phyloP scores from a whole-genome alignment of 805 yeast species.

The Suhomyces sp. region DNA sequence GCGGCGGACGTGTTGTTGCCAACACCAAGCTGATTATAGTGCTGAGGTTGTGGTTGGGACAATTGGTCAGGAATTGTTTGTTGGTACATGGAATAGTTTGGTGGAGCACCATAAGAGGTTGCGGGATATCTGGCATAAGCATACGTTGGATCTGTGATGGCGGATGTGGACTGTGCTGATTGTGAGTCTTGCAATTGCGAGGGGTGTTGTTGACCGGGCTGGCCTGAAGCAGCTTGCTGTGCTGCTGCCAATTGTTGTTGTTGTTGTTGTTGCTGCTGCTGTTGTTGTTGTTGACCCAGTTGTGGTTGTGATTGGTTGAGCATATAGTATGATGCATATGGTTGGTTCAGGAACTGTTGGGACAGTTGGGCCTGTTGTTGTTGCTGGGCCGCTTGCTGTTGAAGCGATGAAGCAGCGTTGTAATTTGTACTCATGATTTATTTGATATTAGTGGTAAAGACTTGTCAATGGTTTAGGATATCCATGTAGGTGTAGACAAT shows the following conservation, averaged over 20 bases:
- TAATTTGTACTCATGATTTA: slow-evolving; percentile 6
- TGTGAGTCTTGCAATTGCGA: slow-evolving; percentile 11
- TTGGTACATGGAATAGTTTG: slow-evolving; percentile 21
- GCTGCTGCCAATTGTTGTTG: slow-evolving; percentile 3
- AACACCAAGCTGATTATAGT: slow-evolving; percentile 17
- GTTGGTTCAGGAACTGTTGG: slow-evolving; percentile 9
- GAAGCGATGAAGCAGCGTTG: slow-evolving; percentile 5
- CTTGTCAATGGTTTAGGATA: no score
- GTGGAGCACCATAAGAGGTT: slow-evolving; percentile 25
- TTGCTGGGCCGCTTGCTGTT: slow-evolving; percentile 4
- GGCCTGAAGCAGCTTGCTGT: slow-evolving; percentile 10
- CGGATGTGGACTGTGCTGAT: slow-evolving; percentile 12
- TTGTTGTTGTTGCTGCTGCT: slow-evolving; percentile 12
- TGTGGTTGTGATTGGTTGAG: slow-evolving; percentile 9
- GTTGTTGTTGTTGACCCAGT: no score
- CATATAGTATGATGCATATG: slow-evolving; percentile 14
- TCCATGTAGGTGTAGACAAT: no score
- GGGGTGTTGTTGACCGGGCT: slow-evolving; percentile 12
- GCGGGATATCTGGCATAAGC: slow-evolving; percentile 25
- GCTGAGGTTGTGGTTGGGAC: slow-evolving; percentile 27
- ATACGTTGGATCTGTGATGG: slow-evolving; percentile 9
- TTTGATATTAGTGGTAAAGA: no score
- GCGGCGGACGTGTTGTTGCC: slow-evolving; percentile 15
- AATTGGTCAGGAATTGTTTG: slow-evolving; percentile 26
- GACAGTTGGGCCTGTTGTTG: slow-evolving; percentile 4